Conservation (phyloP, 257 asterid species). For the Thymus mandschuricus region DNA sequence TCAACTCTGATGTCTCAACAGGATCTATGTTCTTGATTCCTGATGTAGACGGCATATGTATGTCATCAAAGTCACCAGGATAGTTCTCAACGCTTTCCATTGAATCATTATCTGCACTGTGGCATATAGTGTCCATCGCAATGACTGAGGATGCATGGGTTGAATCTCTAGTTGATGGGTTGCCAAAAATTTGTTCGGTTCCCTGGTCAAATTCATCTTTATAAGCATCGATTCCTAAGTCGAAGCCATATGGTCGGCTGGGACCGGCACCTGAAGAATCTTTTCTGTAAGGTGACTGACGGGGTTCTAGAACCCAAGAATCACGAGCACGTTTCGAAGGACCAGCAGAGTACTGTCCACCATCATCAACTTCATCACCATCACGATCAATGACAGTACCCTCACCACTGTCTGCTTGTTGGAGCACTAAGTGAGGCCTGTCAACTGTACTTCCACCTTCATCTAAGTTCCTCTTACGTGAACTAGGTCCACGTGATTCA, state of each 20-base stretch:
- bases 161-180: slow-evolving; percentile 72
- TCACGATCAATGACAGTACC: slow-evolving; percentile 99
- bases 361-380: slow-evolving; percentile 94
- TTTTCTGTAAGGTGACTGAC: slow-evolving; percentile 50
- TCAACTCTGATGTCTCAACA: slow-evolving; percentile 83
- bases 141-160: slow-evolving; percentile 86
- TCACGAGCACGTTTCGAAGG: slow-evolving; percentile 90
- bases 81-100: slow-evolving; percentile 97
- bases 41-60: slow-evolving; percentile 76
- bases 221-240: slow-evolving; percentile 56
- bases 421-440: slow-evolving; percentile 67
- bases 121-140: slow-evolving; percentile 93
- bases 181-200: slow-evolving; percentile 56
- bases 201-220: slow-evolving; percentile 67
- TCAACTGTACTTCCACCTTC: slow-evolving; percentile 99
- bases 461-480: slow-evolving; percentile 87
- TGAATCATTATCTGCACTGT: slow-evolving; percentile 72
- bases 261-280: slow-evolving; percentile 90
- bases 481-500: slow-evolving; percentile 95
- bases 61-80: slow-evolving; percentile 82
- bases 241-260: slow-evolving; percentile 73
- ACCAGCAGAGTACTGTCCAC: slow-evolving; percentile 76
- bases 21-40: slow-evolving; percentile 61
- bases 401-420: slow-evolving; percentile 92
- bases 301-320: slow-evolving; percentile 47